These are phyloP conservation scores for Crithidia expoeki DNA, from an alignment of 208 protist species.

Conservation along the genomic window DNA sequence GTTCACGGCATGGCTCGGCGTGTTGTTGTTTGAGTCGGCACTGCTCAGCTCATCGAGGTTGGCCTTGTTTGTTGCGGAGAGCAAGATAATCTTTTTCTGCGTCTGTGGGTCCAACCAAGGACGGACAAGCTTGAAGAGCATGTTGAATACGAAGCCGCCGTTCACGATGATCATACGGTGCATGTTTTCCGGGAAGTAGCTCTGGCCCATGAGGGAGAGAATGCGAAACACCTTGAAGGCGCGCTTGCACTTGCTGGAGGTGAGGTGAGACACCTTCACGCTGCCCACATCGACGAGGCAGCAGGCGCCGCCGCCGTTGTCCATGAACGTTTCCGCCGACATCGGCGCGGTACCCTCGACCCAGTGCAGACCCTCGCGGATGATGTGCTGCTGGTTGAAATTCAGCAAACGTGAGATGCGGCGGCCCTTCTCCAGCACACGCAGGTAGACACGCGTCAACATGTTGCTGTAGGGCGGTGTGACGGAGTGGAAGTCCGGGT, in stretches of 20 bases:
- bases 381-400: slow-evolving; percentile 50
- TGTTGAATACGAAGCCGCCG: slow-evolving; percentile 53
- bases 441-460: slow-evolving; percentile 53
- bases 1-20: slow-evolving; percentile 11
- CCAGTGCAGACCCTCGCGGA: slow-evolving; percentile 35
- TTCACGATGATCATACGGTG: slow-evolving; percentile 66
- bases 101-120: slow-evolving; percentile 65
- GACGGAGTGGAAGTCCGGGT: slow-evolving; percentile 46
- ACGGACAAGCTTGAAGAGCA: slow-evolving; percentile 58
- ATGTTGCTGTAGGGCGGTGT: slow-evolving; percentile 55
- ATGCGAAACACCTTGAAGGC: slow-evolving; percentile 46
- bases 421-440: slow-evolving; percentile 57
- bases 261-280: slow-evolving; percentile 57
- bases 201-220: slow-evolving; percentile 53
- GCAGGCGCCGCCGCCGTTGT: slow-evolving; percentile 46
- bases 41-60: slow-evolving; percentile 37
- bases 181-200: slow-evolving; percentile 75
- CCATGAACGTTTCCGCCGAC: slow-evolving; percentile 33
- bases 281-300: slow-evolving; percentile 51
- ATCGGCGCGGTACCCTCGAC: slow-evolving; percentile 18
- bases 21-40: slow-evolving; percentile 10
- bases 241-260: slow-evolving; percentile 48
- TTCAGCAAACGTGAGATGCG: slow-evolving; percentile 55
- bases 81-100: slow-evolving; percentile 59
- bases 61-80: slow-evolving; percentile 53